Evolutionary conservation across 164 flowering plant genomes (phyloP), one percentile per base, ranked within the genome.

Genomic region (Aristolochia fimbriata): DNA sequence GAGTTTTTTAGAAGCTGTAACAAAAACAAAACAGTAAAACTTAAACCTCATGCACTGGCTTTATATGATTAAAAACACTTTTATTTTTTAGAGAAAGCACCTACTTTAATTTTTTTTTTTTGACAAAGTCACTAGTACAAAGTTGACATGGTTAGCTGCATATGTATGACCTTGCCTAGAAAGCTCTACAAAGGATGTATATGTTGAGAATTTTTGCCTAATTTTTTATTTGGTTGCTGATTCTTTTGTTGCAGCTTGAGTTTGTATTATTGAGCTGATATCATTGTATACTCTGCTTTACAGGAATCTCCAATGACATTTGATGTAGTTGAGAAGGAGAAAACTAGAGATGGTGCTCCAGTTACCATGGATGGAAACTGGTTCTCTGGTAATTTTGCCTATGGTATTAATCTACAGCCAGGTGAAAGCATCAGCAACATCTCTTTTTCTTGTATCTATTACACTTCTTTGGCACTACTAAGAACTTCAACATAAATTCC

Each of bases 261-360:
- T 6, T 7, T 37, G 43, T 31, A 12, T 9, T 48, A 17, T 2
- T 62, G 24, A 33, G 16, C 33, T 68, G 5, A 56, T 60, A 8
- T 46, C 57, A 19, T 55, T 7, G 5, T 51, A 51, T 49, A 51
- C 3, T 51, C 20, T 54, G 65, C 37, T 53, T 55, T 64, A 21
- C 59, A 90, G 98, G 93, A 89, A 69, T 96, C 91, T 61, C 83
- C 95, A 43, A 65, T 72, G 20, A 92, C 96, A 17, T 86, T 89
- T 76, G 98, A 82, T 73, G 93, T 81, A 19, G 87, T 65, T 16
- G 82, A 80, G 65, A 78, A 71, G 76, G 73, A 79, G 75, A 85
- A 80, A 68, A 80, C 84, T 69, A 85, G 80, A 68, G 78, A 77
- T 62, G 83, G 70, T 57, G 72, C 31, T 57, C 43, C 72, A 43